These are phyloP conservation scores for Bromus sterilis DNA, from an alignment of 176 grass and related monocot genomes.

Conservation along the genomic window DNA sequence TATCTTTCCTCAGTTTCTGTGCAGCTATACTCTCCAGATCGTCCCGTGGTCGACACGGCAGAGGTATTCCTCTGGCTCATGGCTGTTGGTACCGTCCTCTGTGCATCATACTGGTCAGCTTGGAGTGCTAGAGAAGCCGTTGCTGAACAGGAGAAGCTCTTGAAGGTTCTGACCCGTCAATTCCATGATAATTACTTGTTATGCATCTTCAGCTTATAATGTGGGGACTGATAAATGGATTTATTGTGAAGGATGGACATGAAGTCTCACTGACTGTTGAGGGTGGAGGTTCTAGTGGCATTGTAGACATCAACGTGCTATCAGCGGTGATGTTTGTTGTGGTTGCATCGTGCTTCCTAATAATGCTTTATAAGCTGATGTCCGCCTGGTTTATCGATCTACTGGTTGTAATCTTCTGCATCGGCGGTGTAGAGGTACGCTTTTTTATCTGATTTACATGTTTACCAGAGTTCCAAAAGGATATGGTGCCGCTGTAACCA, in stretches of 20 bases:
- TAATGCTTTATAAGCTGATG: conserved; percentile 93
- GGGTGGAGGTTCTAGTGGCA: conserved; percentile 50
- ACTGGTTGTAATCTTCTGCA: conserved; percentile 89
- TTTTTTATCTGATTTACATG: neutral
- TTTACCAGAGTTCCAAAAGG: neutral
- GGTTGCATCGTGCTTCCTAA: conserved; percentile 84
- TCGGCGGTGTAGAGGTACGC: conserved; percentile 83
- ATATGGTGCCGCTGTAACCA: neutral
- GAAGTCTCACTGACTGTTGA: conserved; percentile 55
- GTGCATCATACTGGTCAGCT: conserved; percentile 94
- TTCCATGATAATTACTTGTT: neutral
- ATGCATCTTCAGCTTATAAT: conserved; percentile 7
- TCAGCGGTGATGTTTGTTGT: conserved; percentile 96
- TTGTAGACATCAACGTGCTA: conserved; percentile 69
- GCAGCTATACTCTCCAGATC: conserved; percentile 87
- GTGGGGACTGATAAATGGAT: conserved; percentile 11
- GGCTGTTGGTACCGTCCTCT: conserved; percentile 91
- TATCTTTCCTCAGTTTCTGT: conserved; percentile 55
- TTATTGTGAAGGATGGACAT: conserved; percentile 60
- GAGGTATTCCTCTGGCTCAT: conserved; percentile 99
- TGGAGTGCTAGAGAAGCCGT: conserved; percentile 76
- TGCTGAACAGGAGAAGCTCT: conserved; percentile 77
- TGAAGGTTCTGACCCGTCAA: conserved; percentile 59
- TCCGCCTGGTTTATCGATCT: conserved; percentile 86
- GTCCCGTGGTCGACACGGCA: conserved; percentile 78